Percentiles rank a stretch among this genome's conserved stretches.
Conservation (phyloP, 202 grass and related monocot genomes). For the Saccharum hybrid region DNA sequence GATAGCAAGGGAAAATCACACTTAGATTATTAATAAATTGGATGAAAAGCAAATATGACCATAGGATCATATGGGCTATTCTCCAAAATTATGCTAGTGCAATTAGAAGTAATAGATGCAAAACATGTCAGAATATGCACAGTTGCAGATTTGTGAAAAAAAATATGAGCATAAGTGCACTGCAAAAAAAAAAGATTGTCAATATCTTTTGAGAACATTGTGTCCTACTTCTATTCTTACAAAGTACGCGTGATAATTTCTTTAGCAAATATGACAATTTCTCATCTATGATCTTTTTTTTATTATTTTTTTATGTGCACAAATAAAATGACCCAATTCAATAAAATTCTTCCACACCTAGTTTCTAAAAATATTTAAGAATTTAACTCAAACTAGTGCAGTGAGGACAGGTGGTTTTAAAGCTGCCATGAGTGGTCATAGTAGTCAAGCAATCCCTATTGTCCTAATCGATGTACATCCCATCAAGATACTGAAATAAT, state of each 20-base stretch:
- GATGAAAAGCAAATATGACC: background rate
- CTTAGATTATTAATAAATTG: background rate
- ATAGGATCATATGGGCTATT: background rate
- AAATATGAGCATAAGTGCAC: background rate
- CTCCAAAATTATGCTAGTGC: background rate
- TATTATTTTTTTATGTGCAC: background rate
- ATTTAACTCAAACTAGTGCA: constrained; percentile 1
- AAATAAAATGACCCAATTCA: constrained; percentile 15
- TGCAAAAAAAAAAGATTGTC: background rate
- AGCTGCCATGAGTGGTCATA: background rate
- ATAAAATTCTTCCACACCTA: background rate
- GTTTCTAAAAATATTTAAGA: background rate
- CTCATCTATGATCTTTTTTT: background rate
- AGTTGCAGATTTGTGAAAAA: background rate
- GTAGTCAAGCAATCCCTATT: background rate
- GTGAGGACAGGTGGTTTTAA: constrained; percentile 11
- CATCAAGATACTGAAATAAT: constrained; percentile 21
- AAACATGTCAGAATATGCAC: constrained; percentile 16
- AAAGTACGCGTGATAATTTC: background rate
- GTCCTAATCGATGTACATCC: background rate
- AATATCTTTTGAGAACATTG: constrained; percentile 1
- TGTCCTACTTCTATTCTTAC: background rate
- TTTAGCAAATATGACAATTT: background rate
- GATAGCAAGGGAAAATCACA: constrained; percentile 15
- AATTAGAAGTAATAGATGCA: background rate